Evolutionary conservation across 441 rosid genomes (phyloP).

Genomic region (Metrosideros polymorpha): DNA sequence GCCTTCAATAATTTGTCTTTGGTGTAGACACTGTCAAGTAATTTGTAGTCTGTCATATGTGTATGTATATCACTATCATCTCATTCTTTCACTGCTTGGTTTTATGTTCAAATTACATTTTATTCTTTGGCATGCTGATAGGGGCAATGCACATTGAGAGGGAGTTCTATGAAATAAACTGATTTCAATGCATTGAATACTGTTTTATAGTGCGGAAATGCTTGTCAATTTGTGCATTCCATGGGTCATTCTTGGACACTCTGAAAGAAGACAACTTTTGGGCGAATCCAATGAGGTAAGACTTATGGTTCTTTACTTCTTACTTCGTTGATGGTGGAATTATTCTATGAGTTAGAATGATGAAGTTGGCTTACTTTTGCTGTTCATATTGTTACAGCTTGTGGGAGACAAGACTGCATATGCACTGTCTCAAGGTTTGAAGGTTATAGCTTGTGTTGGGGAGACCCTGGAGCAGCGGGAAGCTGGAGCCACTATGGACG

Average conservation of each 20-base stretch:
- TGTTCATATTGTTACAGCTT: constrained; percentile 24
- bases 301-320: not conserved
- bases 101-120: not conserved
- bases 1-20: not conserved
- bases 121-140: not conserved
- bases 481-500: constrained; percentile 50
- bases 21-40: not conserved
- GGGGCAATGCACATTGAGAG: not conserved
- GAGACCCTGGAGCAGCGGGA: constrained; percentile 75
- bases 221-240: constrained; percentile 49
- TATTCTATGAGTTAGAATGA: not conserved
- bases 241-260: constrained; percentile 78
- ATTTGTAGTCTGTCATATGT: not conserved
- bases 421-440: constrained; percentile 61
- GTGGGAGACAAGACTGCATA: constrained; percentile 68
- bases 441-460: constrained; percentile 72
- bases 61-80: not conserved
- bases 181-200: not conserved
- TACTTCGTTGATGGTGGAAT: not conserved
- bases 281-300: constrained; percentile 48
- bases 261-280: constrained; percentile 53
- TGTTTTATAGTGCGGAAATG: constrained; percentile 48
- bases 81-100: not conserved
- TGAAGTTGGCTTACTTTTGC: not conserved
- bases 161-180: not conserved